Conservation (phyloP, 805 yeast species). For the Komagataella pseudopastoris region DNA sequence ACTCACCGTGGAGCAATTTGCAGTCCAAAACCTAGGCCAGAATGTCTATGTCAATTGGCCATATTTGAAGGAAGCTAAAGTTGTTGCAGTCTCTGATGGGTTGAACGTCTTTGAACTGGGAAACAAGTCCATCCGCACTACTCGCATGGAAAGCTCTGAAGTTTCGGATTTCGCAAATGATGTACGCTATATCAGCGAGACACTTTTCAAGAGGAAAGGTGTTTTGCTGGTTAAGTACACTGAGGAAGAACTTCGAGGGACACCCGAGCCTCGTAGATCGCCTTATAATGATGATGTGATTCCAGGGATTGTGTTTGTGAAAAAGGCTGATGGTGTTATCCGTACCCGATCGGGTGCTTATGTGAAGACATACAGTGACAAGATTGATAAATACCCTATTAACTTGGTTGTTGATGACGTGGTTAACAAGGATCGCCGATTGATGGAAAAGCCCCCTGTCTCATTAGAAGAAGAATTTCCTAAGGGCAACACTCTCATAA, state of each 20-base stretch:
- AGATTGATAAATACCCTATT: constrained; percentile 50
- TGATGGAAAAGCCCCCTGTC: constrained; percentile 52
- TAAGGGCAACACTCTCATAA: constrained; percentile 51
- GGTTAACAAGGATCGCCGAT: constrained; percentile 61
- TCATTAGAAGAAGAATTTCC: constrained; percentile 83
- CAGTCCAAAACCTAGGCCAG: constrained; percentile 45
- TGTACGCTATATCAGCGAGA: constrained; percentile 22
- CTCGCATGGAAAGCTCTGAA: constrained; percentile 33
- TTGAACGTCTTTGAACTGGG: constrained; percentile 7
- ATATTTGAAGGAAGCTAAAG: constrained; percentile 68
- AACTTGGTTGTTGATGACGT: constrained; percentile 73
- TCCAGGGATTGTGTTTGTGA: constrained; percentile 53
- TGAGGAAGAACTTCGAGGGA: constrained; percentile 1
- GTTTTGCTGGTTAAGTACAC: constrained; percentile 30
- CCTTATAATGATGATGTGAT: constrained; percentile 12
- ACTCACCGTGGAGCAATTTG: constrained; percentile 46
- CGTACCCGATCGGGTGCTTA: constrained; percentile 64
- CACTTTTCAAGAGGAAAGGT: constrained; percentile 45
- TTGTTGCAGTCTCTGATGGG: constrained; percentile 48
- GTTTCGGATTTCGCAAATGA: constrained; percentile 29
- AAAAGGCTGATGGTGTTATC: constrained; percentile 63
- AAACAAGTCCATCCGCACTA: constrained; percentile 6
- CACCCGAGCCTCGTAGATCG: constrained; percentile 7
- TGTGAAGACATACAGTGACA: constrained; percentile 51
- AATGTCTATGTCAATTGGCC: constrained; percentile 82